These are phyloP conservation scores for Cucumis melo DNA, from an alignment of 306 rosid genomes.

Conservation along the genomic window DNA sequence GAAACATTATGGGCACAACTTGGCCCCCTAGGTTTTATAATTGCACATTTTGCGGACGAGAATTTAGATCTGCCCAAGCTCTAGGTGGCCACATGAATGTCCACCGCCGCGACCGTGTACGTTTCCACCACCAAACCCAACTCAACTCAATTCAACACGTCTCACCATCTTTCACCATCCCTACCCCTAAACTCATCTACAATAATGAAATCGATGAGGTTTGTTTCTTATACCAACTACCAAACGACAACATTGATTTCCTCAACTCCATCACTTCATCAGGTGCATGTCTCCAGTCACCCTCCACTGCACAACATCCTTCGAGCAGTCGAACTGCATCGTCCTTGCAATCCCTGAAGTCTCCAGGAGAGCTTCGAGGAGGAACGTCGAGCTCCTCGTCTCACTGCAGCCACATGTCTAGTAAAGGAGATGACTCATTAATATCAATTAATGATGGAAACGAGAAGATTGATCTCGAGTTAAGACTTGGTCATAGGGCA, in stretches of 20 bases:
- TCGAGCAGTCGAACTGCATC: slow-evolving; percentile 15
- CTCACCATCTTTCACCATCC: slow-evolving; percentile 23
- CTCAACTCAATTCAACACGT: slow-evolving; percentile 10
- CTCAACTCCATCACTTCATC: neutral
- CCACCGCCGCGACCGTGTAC: slow-evolving; percentile 96
- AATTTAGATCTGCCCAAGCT: slow-evolving; percentile 86
- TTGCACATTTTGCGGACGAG: slow-evolving; percentile 71
- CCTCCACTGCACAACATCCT: slow-evolving; percentile 39
- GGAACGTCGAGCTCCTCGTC: neutral
- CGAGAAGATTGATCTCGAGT: slow-evolving; percentile 84
- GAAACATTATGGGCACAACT: slow-evolving; percentile 58
- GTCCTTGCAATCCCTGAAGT: slow-evolving; percentile 12
- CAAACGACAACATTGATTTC: neutral
- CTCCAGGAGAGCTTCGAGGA: neutral
- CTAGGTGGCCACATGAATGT: slow-evolving; percentile 98
- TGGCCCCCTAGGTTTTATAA: slow-evolving; percentile 95
- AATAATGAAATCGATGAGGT: slow-evolving; percentile 27
- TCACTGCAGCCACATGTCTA: neutral
- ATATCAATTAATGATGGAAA: slow-evolving; percentile 3
- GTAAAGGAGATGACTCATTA: slow-evolving; percentile 3
- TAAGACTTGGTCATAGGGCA: slow-evolving; percentile 60
- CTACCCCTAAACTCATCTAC: slow-evolving; percentile 33
- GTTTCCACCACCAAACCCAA: slow-evolving; percentile 55
- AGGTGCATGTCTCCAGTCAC: slow-evolving; percentile 17
- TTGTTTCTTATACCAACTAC: slow-evolving; percentile 25